phyloP scores from a whole-genome alignment of 73 alveolate genomes.

The Paraurostyla sp. region DNA sequence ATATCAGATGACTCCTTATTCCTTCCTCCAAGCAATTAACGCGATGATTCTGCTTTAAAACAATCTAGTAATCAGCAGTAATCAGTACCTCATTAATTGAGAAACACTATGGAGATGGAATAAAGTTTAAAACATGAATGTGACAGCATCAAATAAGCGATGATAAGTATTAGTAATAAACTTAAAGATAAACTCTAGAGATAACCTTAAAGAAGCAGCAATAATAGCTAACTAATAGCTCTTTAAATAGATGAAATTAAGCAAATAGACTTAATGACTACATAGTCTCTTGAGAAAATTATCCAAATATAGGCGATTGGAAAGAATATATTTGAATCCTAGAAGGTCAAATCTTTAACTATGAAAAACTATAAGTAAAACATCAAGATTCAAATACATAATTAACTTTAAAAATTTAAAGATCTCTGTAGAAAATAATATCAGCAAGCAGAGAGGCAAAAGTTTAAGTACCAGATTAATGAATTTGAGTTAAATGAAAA shows the following conservation, averaged over 20 bases:
- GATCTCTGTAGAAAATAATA: not conserved
- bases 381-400: constrained; percentile 12
- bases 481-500: constrained; percentile 2
- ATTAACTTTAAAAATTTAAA: not conserved
- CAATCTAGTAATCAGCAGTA: no score
- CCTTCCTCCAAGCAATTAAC: no score
- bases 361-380: constrained; percentile 19
- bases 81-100: no score
- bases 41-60: no score
- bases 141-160: not conserved
- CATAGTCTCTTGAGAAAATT: not conserved
- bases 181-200: not conserved
- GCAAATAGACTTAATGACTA: not conserved
- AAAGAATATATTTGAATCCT: not conserved
- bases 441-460: not conserved
- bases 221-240: not conserved
- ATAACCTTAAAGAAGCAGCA: not conserved
- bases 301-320: not conserved
- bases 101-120: not conserved
- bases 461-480: constrained; percentile 18
- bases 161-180: not conserved
- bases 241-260: not conserved
- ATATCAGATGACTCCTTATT: constrained; percentile 19
- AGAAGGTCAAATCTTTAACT: not conserved
- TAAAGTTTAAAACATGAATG: not conserved